Conservation (phyloP, 2,329 filamentous ascomycete genomes). For the Seiridium unicorne region DNA sequence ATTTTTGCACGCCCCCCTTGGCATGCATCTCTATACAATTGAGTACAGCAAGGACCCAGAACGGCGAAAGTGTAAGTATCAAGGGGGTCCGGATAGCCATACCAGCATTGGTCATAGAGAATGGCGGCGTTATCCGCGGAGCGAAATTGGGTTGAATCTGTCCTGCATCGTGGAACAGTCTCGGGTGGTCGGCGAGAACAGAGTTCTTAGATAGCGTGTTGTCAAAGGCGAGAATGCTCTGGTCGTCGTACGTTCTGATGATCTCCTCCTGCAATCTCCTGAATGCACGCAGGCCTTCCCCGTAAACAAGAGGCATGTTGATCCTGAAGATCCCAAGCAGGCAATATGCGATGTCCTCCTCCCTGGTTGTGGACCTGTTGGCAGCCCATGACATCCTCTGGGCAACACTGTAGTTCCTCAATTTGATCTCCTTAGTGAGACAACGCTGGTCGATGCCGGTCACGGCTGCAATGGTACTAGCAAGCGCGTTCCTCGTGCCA, state of each 20-base stretch:
- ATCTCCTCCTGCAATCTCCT: slow-evolving; percentile 13
- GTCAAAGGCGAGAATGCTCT: background rate
- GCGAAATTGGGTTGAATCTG: background rate
- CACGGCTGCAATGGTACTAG: background rate
- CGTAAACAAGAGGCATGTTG: slow-evolving; percentile 11
- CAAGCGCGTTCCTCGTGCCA: slow-evolving; percentile 13
- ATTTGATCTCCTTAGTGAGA: slow-evolving; percentile 12
- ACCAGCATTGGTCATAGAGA: background rate
- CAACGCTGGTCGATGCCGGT: slow-evolving; percentile 9
- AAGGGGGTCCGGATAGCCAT: background rate
- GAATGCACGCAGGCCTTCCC: slow-evolving; percentile 13
- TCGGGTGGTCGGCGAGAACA: background rate
- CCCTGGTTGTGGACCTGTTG: slow-evolving; percentile 12
- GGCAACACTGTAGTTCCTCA: slow-evolving; percentile 13
- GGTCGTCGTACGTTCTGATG: slow-evolving; percentile 5
- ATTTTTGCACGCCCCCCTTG: background rate
- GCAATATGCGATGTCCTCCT: slow-evolving; percentile 21
- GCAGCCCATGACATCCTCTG: slow-evolving; percentile 23
- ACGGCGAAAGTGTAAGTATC: background rate
- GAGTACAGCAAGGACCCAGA: background rate
- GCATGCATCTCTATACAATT: background rate
- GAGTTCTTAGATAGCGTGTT: background rate
- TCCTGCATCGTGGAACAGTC: background rate
- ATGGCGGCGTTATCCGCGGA: background rate
- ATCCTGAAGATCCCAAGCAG: slow-evolving; percentile 16